Base-by-base conservation (phyloP, 495 filamentous ascomycete species). In the Terfezia claveryi region DNA sequence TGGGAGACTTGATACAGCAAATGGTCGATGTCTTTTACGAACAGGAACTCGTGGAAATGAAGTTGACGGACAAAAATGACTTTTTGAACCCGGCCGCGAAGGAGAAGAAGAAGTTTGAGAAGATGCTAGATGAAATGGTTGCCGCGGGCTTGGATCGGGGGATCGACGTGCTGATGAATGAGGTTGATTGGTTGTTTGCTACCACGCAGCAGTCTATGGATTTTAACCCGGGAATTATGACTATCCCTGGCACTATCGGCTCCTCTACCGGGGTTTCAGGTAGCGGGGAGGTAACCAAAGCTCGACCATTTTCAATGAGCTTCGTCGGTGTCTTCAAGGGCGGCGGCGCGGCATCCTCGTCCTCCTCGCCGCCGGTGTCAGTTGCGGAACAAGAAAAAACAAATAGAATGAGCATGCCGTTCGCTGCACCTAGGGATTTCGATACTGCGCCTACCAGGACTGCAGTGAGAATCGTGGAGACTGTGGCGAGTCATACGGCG, bases 11-110 rank as follows among this genome's bases (percentile, higher is more conserved):
- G 16, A 99, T 99, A 58, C 82, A 92, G 52, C 92, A 99, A 64
- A 99, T 99, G 92, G 77, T 99, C 55, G 92, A 99, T 62, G 87
- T 99, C 17, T 99, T 99, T 68, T 99, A 93, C 67, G 84, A 92
- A 66, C 88, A 94, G 64, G 89, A 96, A 66, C 74, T 99, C 37
- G 80, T 86, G 7, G 78, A 78, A 0, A 74, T 79, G 4, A 84
- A 83, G 58, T 78, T 99, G 52, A 82, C 82, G 11, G 89, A 99
- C 62, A 78, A 83, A 23, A 88, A 92, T 61, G 91, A 99, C 67
- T 99, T 96, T 63, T 70, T 99, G 37, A 85, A 91, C 62, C 86
- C 87, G 5, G 85, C 87, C 0, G 81, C 80, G 17, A 80, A 92
- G 59, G 87, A 89, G 61, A 99, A 99, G 76, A 96, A 94, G 69